Evolutionary conservation across 2,329 filamentous ascomycete species (phyloP).

Genomic region (Colletotrichum sp.): DNA sequence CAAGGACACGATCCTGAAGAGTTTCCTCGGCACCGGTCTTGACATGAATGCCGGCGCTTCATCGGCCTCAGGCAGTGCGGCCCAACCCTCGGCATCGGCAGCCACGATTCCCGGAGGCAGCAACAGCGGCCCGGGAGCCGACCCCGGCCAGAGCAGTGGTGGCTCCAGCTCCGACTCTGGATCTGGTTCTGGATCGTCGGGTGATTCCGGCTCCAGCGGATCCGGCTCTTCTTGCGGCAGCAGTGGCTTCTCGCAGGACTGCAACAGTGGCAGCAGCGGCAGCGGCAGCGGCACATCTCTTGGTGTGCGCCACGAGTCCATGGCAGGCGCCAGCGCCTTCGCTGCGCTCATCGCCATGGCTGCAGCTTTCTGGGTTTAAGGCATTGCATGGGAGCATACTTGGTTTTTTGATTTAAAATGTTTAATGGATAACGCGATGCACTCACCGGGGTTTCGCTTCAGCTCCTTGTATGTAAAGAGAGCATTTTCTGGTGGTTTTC

Average conservation of each 20-base stretch:
- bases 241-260: slow-evolving; percentile 46
- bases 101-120: slow-evolving; percentile 36
- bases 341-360: slow-evolving; percentile 38
- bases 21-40: slow-evolving; percentile 80
- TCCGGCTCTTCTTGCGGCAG: slow-evolving; percentile 32
- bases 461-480: slow-evolving; percentile 10
- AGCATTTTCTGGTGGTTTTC: slow-evolving; percentile 1
- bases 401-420: neutral
- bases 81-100: neutral
- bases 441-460: neutral
- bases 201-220: slow-evolving; percentile 18
- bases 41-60: slow-evolving; percentile 63
- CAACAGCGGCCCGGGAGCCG: slow-evolving; percentile 27
- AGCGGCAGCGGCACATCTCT: slow-evolving; percentile 23
- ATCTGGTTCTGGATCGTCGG: slow-evolving; percentile 7
- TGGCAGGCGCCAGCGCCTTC: slow-evolving; percentile 39
- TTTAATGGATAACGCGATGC: slow-evolving; percentile 1
- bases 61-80: slow-evolving; percentile 21
- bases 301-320: slow-evolving; percentile 28
- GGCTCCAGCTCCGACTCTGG: slow-evolving; percentile 23
- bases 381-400: neutral
- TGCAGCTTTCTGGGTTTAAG: slow-evolving; percentile 35
- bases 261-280: slow-evolving; percentile 23
- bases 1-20: slow-evolving; percentile 77
- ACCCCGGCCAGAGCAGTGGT: slow-evolving; percentile 25